Evolutionary conservation across 345 rosid genomes (phyloP).

Genomic region (Odontarrhena argentea): DNA sequence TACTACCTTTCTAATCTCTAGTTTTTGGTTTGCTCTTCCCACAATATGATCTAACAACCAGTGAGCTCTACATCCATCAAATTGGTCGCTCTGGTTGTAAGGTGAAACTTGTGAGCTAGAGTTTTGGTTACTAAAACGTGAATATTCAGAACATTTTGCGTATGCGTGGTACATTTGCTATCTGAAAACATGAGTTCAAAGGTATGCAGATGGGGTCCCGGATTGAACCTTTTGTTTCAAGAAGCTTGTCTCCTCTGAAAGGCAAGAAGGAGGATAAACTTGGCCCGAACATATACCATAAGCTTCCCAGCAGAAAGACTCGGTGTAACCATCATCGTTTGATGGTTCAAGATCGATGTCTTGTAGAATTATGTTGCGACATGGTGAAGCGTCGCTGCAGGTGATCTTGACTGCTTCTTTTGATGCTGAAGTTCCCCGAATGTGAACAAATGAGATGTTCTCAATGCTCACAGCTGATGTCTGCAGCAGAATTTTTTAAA

Average conservation of each 20-base stretch:
- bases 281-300: conserved; percentile 61
- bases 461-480: conserved; percentile 70
- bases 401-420: conserved; percentile 67
- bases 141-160: neutral
- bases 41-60: neutral
- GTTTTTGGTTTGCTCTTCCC: neutral
- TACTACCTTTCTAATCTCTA: neutral
- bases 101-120: neutral
- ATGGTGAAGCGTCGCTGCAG: conserved; percentile 72
- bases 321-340: conserved; percentile 38
- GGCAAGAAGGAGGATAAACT: conserved; percentile 67
- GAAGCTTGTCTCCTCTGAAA: conserved; percentile 42
- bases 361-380: conserved; percentile 61
- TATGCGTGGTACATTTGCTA: conserved; percentile 11
- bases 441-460: conserved; percentile 56
- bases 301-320: conserved; percentile 83
- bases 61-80: neutral
- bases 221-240: conserved; percentile 50
- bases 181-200: conserved; percentile 36
- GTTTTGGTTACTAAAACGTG: conserved; percentile 7
- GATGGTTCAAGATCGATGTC: conserved; percentile 62
- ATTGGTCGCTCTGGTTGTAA: neutral
- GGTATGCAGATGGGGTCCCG: conserved; percentile 32
- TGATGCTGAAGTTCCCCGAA: conserved; percentile 79
- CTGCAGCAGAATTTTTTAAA: conserved; percentile 52